phyloP scores from a whole-genome alignment of 2,329 filamentous ascomycete genomes.

The Colletotrichum lupini region DNA sequence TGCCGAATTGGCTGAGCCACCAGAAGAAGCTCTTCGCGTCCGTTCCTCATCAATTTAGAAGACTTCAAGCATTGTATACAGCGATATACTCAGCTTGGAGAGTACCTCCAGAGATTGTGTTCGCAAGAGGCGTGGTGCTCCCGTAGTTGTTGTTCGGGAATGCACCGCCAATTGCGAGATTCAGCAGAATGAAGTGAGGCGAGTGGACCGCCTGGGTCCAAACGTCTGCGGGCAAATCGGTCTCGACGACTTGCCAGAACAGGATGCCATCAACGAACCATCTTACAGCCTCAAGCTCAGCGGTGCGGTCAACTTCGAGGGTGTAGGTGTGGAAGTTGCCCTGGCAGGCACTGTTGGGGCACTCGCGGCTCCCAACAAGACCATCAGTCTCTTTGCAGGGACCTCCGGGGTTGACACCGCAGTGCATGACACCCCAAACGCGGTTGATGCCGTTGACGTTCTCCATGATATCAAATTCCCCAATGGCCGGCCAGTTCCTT shows the following conservation, averaged over 20 bases:
- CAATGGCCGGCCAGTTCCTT: constrained; percentile 53
- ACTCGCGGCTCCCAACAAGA: constrained; percentile 36
- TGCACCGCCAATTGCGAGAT: constrained; percentile 52
- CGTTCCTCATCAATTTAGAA: too few species aligned
- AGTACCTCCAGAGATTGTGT: constrained; percentile 34
- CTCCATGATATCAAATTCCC: constrained; percentile 60
- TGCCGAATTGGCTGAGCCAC: background rate
- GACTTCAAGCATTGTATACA: constrained; percentile 33
- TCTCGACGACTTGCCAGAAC: constrained; percentile 42
- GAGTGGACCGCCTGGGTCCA: constrained; percentile 46
- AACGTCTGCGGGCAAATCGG: constrained; percentile 41
- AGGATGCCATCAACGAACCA: constrained; percentile 49
- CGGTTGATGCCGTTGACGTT: constrained; percentile 50
- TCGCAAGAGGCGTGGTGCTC: constrained; percentile 18
- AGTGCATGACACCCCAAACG: constrained; percentile 54
- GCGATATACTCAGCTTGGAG: constrained; percentile 37
- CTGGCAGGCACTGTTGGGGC: constrained; percentile 37
- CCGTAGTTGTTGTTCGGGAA: constrained; percentile 43
- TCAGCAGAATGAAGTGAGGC: constrained; percentile 50
- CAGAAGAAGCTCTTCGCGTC: background rate
- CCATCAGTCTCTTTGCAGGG: constrained; percentile 55
- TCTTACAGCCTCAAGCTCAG: constrained; percentile 45
- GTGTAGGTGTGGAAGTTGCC: constrained; percentile 48
- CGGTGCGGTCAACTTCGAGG: constrained; percentile 47
- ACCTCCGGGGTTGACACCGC: constrained; percentile 52